phyloP scores from a whole-genome alignment of 2,329 filamentous ascomycete species.

The Cordyceps cicadae region DNA sequence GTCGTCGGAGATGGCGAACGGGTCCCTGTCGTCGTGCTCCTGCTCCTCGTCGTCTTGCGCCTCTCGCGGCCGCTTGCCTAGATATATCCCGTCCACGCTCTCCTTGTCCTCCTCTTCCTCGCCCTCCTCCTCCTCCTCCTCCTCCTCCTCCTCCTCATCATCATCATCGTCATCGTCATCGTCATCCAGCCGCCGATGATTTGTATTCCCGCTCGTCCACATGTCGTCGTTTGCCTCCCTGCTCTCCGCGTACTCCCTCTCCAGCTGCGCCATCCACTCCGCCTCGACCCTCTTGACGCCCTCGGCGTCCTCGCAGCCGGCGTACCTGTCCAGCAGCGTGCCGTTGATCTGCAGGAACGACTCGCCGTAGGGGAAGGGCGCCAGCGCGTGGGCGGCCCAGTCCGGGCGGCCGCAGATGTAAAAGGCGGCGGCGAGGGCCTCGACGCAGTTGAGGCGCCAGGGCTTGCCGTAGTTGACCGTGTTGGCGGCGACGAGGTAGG shows the following conservation, averaged over 20 bases:
- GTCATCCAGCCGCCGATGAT: conserved; percentile 52
- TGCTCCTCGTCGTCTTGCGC: conserved; percentile 33
- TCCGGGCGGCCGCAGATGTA: conserved; percentile 85
- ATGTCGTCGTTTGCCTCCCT: conserved; percentile 65
- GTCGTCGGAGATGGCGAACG: conserved; percentile 70
- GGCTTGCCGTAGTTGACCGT: conserved; percentile 95
- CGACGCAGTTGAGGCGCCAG: conserved; percentile 90
- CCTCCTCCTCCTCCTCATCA: conserved; percentile 37
- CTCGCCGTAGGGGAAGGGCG: conserved; percentile 78
- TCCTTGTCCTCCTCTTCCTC: conserved; percentile 36
- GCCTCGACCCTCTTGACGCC: conserved; percentile 77
- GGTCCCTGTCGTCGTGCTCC: conserved; percentile 49
- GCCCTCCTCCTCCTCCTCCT: conserved; percentile 37
- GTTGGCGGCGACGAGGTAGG: conserved; percentile 94
- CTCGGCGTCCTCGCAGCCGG: conserved; percentile 71
- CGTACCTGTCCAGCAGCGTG: conserved; percentile 73
- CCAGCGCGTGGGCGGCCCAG: conserved; percentile 79
- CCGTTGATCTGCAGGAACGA: conserved; percentile 89
- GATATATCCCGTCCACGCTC: conserved; percentile 50
- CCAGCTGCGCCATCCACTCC: conserved; percentile 81
- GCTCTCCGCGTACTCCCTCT: conserved; percentile 79
- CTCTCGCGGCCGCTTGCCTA: conserved; percentile 43
- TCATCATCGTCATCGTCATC: conserved; percentile 42
- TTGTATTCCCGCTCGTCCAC: conserved; percentile 88
- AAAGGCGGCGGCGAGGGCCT: conserved; percentile 87